Conservation (phyloP, 2,329 filamentous ascomycete genomes). For the Emergomyces pasteurianus region DNA sequence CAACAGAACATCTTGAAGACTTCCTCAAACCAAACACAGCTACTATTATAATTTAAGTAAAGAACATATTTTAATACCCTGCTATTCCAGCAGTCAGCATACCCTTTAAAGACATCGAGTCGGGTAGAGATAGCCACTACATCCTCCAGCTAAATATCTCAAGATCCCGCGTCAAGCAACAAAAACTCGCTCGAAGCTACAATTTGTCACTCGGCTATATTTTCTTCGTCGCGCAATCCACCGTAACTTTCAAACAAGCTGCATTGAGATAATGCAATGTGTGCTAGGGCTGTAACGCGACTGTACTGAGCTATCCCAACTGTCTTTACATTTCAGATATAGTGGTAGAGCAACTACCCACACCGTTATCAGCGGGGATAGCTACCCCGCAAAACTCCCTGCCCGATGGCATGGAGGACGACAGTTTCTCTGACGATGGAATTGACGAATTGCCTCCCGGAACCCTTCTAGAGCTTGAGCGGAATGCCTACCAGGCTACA, state of each 20-base stretch:
- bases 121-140: neutral
- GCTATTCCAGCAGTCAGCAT: neutral
- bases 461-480: constrained; percentile 33
- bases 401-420: constrained; percentile 33
- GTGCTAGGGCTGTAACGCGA: neutral
- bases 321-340: neutral
- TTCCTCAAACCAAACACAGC: no score
- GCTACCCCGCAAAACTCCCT: constrained; percentile 4
- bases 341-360: no score
- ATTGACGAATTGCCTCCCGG: constrained; percentile 34
- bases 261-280: neutral
- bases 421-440: constrained; percentile 37
- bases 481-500: constrained; percentile 34
- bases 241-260: neutral
- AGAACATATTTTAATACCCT: neutral
- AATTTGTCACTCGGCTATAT: no score
- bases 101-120: neutral
- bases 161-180: neutral
- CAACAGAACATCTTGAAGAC: no score
- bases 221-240: neutral
- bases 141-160: neutral
- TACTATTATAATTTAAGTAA: no score
- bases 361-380: neutral
- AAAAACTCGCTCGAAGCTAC: no score
- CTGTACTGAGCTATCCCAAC: neutral